Evolutionary conservation across 1,139 yeast genomes (phyloP).

Genomic region (Entelexis paramagnoliae): DNA sequence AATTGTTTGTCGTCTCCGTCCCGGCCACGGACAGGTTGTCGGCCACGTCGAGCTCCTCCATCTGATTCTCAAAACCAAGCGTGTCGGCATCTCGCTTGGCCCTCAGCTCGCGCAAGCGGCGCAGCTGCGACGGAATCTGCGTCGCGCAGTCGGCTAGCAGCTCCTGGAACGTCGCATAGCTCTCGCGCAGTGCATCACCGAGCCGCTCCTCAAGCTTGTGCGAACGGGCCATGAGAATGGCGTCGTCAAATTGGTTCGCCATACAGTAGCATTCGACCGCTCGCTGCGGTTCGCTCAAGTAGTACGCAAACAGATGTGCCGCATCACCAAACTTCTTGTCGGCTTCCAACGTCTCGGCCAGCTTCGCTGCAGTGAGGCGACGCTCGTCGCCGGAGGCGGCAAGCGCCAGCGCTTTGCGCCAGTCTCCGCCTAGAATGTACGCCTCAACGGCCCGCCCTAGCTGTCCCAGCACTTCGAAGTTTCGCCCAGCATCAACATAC

Average conservation of each 20-base stretch:
- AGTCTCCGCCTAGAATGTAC: slow-evolving; percentile 57
- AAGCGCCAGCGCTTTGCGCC: slow-evolving; percentile 75
- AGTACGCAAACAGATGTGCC: slow-evolving; percentile 63
- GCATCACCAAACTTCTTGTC: slow-evolving; percentile 72
- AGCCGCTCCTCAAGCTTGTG: slow-evolving; percentile 30
- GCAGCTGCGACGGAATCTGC: slow-evolving; percentile 73
- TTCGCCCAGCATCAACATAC: slow-evolving; percentile 63
- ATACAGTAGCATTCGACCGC: slow-evolving; percentile 64
- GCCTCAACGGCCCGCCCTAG: slow-evolving; percentile 54
- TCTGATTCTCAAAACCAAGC: slow-evolving; percentile 50
- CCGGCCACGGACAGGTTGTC: slow-evolving; percentile 94
- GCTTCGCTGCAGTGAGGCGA: slow-evolving; percentile 39
- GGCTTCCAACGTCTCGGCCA: slow-evolving; percentile 52
- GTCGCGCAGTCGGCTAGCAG: slow-evolving; percentile 81
- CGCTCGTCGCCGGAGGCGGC: slow-evolving; percentile 32
- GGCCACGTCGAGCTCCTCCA: slow-evolving; percentile 44
- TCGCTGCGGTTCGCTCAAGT: slow-evolving; percentile 49
- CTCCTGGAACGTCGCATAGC: slow-evolving; percentile 80
- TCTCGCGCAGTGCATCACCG: slow-evolving; percentile 71
- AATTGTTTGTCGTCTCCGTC: slow-evolving; percentile 84
- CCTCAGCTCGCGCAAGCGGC: slow-evolving; percentile 74
- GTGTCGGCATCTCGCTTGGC: slow-evolving; percentile 77
- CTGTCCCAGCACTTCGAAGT: slow-evolving; percentile 59
- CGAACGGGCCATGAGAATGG: slow-evolving; percentile 52
- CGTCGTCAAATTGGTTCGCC: slow-evolving; percentile 64